phyloP scores from a whole-genome alignment of 208 protist genomes.

The Endotrypanum monterogeii region DNA sequence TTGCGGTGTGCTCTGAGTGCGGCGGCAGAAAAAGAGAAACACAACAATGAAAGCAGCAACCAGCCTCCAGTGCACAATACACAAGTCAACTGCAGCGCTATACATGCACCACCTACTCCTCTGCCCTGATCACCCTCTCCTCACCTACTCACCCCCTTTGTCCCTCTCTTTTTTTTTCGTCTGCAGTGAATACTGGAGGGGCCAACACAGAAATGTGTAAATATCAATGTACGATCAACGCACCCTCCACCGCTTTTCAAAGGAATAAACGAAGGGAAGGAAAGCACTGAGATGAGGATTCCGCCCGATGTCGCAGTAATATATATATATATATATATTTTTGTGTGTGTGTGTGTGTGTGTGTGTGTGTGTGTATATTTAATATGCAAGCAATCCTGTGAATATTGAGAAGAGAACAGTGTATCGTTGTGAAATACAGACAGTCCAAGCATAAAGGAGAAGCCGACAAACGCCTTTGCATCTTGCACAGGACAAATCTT shows the following conservation, averaged over 20 bases:
- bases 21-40: constrained; percentile 11
- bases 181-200: background rate
- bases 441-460: background rate
- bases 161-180: too few species aligned
- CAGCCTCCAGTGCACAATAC: constrained; percentile 12
- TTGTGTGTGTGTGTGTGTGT: too few species aligned
- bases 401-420: background rate
- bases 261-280: background rate
- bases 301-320: too few species aligned
- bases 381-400: too few species aligned
- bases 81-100: constrained; percentile 8
- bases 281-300: too few species aligned
- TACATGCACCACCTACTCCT: background rate
- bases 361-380: too few species aligned
- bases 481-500: background rate
- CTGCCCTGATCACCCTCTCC: background rate
- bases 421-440: background rate
- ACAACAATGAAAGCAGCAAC: background rate
- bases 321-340: too few species aligned
- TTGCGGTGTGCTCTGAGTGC: background rate
- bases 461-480: background rate
- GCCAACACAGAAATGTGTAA: background rate
- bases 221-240: background rate
- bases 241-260: background rate
- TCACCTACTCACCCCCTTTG: too few species aligned